phyloP scores from a whole-genome alignment of 1,284 basidiomycete genomes.

The Cystobasidiaceae sp. region DNA sequence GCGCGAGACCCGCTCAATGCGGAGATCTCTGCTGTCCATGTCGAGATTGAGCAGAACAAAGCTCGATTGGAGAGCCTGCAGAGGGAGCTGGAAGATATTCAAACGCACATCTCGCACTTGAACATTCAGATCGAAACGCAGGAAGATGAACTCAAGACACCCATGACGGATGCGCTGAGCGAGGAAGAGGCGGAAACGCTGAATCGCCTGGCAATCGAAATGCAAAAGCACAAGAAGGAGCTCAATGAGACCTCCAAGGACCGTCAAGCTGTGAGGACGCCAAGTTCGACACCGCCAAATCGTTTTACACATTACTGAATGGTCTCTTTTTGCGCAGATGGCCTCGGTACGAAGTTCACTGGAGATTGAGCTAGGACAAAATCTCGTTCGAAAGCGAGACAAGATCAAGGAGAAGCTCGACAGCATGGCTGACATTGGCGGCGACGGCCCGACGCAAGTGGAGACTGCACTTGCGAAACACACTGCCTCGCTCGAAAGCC shows the following conservation, averaged over 20 bases:
- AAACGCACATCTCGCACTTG: conserved; percentile 61
- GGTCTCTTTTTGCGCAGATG: conserved; percentile 53
- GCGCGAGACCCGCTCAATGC: conserved; percentile 62
- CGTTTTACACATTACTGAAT: not conserved
- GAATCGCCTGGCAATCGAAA: conserved; percentile 65
- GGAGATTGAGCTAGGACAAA: conserved; percentile 91
- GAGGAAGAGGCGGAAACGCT: conserved; percentile 66
- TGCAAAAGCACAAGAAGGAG: conserved; percentile 66
- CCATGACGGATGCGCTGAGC: conserved; percentile 68
- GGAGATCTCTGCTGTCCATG: conserved; percentile 59
- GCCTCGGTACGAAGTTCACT: conserved; percentile 70
- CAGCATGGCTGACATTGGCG: conserved; percentile 56
- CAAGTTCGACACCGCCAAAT: not conserved
- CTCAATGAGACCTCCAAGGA: conserved; percentile 64
- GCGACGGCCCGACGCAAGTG: conserved; percentile 56
- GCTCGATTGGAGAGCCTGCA: conserved; percentile 64
- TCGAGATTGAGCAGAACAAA: conserved; percentile 66
- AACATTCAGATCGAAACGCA: conserved; percentile 59
- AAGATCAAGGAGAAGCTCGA: conserved; percentile 75
- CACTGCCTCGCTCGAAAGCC: conserved; percentile 60
- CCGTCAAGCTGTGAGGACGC: conserved; percentile 62
- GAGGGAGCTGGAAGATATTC: conserved; percentile 62
- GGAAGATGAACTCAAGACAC: conserved; percentile 66
- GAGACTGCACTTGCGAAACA: conserved; percentile 60
- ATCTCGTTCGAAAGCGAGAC: conserved; percentile 68